Conservation (phyloP, 2,329 filamentous ascomycete genomes). For the Samsoniella hepiali region DNA sequence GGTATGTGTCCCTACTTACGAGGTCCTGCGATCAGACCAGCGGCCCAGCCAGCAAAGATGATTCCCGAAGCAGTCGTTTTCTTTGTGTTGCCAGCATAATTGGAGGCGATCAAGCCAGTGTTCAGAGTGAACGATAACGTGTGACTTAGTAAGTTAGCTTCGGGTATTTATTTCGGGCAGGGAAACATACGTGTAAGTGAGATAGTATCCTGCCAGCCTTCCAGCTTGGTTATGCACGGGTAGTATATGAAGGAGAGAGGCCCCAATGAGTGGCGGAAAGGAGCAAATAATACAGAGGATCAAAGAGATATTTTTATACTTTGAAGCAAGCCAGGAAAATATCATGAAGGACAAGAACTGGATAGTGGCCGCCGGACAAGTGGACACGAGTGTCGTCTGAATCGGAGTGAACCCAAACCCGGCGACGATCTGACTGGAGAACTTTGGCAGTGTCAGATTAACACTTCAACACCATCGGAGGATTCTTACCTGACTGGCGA, state of each 20-base stretch:
- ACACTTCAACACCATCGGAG: too few relatives aligned
- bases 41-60: constrained; percentile 20
- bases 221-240: constrained; percentile 2
- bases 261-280: constrained; percentile 1
- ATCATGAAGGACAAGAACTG: constrained; percentile 9
- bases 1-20: neutral
- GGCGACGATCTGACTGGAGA: constrained; percentile 11
- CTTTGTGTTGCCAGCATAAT: constrained; percentile 21
- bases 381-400: constrained; percentile 9
- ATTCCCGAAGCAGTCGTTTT: constrained; percentile 19
- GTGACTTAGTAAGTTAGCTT: neutral
- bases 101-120: constrained; percentile 19
- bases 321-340: constrained; percentile 4
- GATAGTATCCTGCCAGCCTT: constrained; percentile 6
- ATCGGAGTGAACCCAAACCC: constrained; percentile 3
- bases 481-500: constrained; percentile 3
- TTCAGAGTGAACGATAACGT: constrained; percentile 1
- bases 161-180: neutral
- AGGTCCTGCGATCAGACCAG: constrained; percentile 20
- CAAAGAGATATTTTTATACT: constrained; percentile 5
- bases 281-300: constrained; percentile 1
- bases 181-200: constrained; percentile 7
- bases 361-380: constrained; percentile 7
- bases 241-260: neutral
- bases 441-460: neutral